A percentile compares a stretch with the other conserved stretches of the same genome.
Evolutionary conservation across 345 rosid species (phyloP).

Genomic region (Erucastrum elatum): DNA sequence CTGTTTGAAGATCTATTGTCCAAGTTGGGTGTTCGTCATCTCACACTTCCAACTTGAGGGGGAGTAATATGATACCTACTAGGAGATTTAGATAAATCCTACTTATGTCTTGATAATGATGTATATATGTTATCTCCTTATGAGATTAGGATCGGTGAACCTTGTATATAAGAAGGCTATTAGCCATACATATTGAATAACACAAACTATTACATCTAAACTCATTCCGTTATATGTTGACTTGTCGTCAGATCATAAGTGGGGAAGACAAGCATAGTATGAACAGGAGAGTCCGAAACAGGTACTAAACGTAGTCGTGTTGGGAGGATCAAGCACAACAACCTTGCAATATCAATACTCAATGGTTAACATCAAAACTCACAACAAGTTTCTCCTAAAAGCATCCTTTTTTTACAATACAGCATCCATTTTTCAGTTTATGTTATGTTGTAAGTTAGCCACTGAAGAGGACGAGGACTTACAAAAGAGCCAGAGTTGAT

Average conservation of each 20-base stretch:
- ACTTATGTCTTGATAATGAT: no score
- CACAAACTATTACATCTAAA: no score
- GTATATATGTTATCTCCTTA: no score
- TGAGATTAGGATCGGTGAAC: no score
- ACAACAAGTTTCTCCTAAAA: not conserved
- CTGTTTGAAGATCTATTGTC: no score
- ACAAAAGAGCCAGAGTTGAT: constrained; percentile 80
- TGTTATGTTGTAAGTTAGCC: not conserved
- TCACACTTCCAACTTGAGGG: no score
- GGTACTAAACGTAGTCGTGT: not conserved
- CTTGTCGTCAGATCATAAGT: constrained; percentile 46
- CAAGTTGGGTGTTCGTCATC: no score
- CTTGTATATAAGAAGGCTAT: no score
- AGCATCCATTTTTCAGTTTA: not conserved
- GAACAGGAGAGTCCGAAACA: constrained; percentile 15
- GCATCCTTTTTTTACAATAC: not conserved
- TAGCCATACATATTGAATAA: no score
- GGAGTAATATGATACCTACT: no score
- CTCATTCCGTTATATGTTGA: not conserved
- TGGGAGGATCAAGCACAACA: constrained; percentile 83
- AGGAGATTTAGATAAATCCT: no score
- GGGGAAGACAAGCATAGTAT: constrained; percentile 63
- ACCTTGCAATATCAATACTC: constrained; percentile 44
- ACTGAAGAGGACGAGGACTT: constrained; percentile 10
- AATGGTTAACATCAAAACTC: not conserved